Base-by-base conservation (phyloP, 306 rosid genomes). In the Castanea mollissima region DNA sequence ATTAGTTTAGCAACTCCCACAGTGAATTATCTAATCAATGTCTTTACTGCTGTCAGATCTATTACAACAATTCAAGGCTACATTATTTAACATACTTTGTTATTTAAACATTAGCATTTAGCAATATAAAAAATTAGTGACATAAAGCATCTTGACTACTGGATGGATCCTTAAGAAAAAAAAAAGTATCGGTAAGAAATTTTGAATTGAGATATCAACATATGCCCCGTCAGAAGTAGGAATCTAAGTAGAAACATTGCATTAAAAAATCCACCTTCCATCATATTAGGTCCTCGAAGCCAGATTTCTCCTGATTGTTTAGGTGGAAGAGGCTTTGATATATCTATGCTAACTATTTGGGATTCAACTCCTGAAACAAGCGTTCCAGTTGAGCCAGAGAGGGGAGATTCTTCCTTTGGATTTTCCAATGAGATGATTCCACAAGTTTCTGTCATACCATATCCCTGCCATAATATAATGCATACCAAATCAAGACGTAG, bases 361-460 rank as follows among this genome's bases (percentile, higher is more conserved):
- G 88, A 74, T 74, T 87, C 90, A 9, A 84, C 25, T 52, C 86
- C 69, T 7, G 86, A 76, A 78, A 73, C 35, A 71, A 88, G 84
- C 16, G 23, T 31, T 35, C 89, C 91, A 52, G 89, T 19, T 49
- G 86, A 78, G 18, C 87, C 85, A 41, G 82, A 71, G 34, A 80
- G 78, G 5, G 73, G 38, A 44, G 67, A 11, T 55, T 69, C 79
- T 68, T 80, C 84, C 63, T n/a, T 75, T 12, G 80, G 29, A 76
- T 78, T 34, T 69, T 78, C 86, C 7, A 35, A 0, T 21, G 91
- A 67, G 73, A 85, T 31, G 41, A 77, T 6, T 69, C 83, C 85
- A 79, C 85, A 79, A 70, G 86, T 71, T 82, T 84, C 90, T 1
- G 88, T 87, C 89, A 85, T 85, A 55, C 89, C 91, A 88, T 88